A percentile compares a stretch with the other conserved stretches of the same genome.
These are phyloP conservation scores for Lantana camara DNA, from an alignment of 257 asterid genomes.

Conservation along the genomic window DNA sequence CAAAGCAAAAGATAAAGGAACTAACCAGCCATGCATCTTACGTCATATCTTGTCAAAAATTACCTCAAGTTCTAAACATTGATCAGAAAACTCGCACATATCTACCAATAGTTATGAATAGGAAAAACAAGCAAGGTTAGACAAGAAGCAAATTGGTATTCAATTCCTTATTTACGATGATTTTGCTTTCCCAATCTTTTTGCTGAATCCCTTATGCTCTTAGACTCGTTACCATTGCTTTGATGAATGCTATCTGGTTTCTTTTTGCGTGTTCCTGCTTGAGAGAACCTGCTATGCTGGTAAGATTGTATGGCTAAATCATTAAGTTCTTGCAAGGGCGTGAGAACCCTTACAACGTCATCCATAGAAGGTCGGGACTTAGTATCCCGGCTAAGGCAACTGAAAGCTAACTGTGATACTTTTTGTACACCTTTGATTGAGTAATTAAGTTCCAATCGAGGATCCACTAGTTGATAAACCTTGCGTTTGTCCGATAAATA, in stretches of 20 bases:
- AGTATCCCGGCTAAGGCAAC: constrained; percentile 76
- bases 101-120: constrained; percentile 20
- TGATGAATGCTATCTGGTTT: constrained; percentile 55
- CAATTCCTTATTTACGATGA: constrained; percentile 45
- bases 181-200: constrained; percentile 45
- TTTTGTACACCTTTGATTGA: constrained; percentile 84
- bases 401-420: constrained; percentile 66
- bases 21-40: background rate
- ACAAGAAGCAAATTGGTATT: background rate
- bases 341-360: constrained; percentile 71
- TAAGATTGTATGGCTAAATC: constrained; percentile 75
- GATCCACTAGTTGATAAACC: constrained; percentile 84
- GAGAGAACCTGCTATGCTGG: constrained; percentile 65
- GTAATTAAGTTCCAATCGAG: constrained; percentile 81
- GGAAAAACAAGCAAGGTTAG: constrained; percentile 31
- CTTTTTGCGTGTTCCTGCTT: constrained; percentile 60
- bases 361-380: constrained; percentile 90
- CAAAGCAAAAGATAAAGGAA: background rate
- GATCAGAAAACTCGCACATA: constrained; percentile 26
- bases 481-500: constrained; percentile 82
- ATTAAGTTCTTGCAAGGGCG: constrained; percentile 70
- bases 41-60: background rate
- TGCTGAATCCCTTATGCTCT: constrained; percentile 52
- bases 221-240: constrained; percentile 45
- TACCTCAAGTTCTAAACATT: constrained; percentile 27